Percentiles rank a stretch among this genome's conserved stretches.
phyloP scores from a whole-genome alignment of 1,139 yeast species.

The Magnusiomyces sp. region DNA sequence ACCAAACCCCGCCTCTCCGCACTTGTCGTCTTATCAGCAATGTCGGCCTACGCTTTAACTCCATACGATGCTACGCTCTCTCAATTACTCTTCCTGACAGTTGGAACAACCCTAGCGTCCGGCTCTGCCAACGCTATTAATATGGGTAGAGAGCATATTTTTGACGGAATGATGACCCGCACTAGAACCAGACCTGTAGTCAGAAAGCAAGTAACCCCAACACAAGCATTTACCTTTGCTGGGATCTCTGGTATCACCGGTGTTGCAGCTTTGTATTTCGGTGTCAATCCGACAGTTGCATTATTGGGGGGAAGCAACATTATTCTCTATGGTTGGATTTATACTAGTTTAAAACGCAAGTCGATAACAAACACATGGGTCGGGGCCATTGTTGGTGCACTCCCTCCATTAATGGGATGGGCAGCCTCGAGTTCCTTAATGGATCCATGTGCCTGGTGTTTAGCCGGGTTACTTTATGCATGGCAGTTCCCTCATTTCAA shows the following conservation, averaged over 20 bases:
- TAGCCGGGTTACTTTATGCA: slow-evolving; percentile 82
- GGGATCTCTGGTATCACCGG: slow-evolving; percentile 66
- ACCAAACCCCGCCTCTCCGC: slow-evolving; percentile 86
- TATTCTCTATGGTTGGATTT: slow-evolving; percentile 75
- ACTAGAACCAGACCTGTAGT: slow-evolving; percentile 90
- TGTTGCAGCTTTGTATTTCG: slow-evolving; percentile 54
- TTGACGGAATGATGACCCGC: slow-evolving; percentile 80
- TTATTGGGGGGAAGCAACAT: slow-evolving; percentile 69
- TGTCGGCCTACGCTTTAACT: slow-evolving; percentile 87
- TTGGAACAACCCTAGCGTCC: slow-evolving; percentile 82
- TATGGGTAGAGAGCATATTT: slow-evolving; percentile 93
- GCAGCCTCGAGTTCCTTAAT: slow-evolving; percentile 75
- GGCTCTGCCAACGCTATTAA: slow-evolving; percentile 95
- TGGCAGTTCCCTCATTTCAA: slow-evolving; percentile 99
- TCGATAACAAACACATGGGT: slow-evolving; percentile 94
- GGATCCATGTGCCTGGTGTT: slow-evolving; percentile 93
- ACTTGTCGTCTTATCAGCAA: slow-evolving; percentile 80
- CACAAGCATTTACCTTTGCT: slow-evolving; percentile 76
- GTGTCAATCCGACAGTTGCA: slow-evolving; percentile 85
- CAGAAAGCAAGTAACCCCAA: slow-evolving; percentile 64
- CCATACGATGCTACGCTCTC: slow-evolving; percentile 69
- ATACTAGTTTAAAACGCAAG: slow-evolving; percentile 80
- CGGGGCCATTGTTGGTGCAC: slow-evolving; percentile 96
- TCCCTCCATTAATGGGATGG: slow-evolving; percentile 99
- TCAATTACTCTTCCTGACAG: slow-evolving; percentile 61